Evolutionary conservation across 2,329 filamentous ascomycete species (phyloP), one percentile per base, ranked within the genome.

Genomic region (Ilyonectria sp.): DNA sequence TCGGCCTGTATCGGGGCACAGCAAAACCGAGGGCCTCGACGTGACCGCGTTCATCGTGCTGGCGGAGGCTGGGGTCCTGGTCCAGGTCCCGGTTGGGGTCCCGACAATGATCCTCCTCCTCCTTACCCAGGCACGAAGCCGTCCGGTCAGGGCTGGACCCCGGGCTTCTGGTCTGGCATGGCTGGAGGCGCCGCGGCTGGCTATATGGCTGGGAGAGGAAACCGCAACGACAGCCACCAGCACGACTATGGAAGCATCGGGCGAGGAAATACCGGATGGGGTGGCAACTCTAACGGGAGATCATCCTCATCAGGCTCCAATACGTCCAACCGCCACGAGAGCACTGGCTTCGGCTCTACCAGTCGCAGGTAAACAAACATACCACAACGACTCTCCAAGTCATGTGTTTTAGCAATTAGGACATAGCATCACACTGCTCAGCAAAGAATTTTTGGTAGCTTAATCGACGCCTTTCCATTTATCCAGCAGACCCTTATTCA

Each of bases 121-220:
- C 80, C 77, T 3, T 81, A 82, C 67, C 79, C 79, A 1, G 80
- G 81, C 9, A 78, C 79, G 1, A 86, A 86, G 60, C 79, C 79
- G 7, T 73, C 69, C 21, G 67, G 67, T 44, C 67, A 73, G 65
- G 79, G 85, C 1, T 94, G 92, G 91, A 85, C 86, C 56, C 92
- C 92, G 6, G 93, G 93, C 1, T 94, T 94, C 80, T 94, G 92
- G 92, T 87, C 84, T 19, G 92, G 92, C 21, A 81, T 89, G n/a
- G 86, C 88, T 0, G 87, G 87, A 17, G 93, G 92, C 50, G 91
- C 90, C 6, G 92, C 92, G 1, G 92, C 91, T 3, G 90, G 86
- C 1, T 94, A 93, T 75, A 78, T 87, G 65, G 90, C 91, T 6
- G 89, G 89, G 0, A 86, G 81, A 47, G 80, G 83, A n/a, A 82